These are phyloP conservation scores for Arxiozyma slooffiae DNA, from an alignment of 1,139 yeast species.

Conservation along the genomic window DNA sequence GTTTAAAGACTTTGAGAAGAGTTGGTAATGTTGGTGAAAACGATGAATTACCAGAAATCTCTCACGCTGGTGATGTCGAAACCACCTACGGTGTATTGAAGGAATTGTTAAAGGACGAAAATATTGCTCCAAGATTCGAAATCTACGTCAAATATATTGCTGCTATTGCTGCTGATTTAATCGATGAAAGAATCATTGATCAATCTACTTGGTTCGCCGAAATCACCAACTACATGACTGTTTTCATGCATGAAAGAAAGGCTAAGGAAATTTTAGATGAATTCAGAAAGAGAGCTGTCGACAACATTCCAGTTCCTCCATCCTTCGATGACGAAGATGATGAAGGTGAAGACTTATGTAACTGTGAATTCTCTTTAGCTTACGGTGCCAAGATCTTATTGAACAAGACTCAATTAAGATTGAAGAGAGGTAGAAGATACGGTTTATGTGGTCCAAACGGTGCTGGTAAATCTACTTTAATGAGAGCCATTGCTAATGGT, in stretches of 20 bases:
- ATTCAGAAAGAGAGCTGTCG: constrained; percentile 92
- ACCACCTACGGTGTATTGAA: constrained; percentile 80
- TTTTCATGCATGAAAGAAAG: constrained; percentile 87
- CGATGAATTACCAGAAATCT: constrained; percentile 88
- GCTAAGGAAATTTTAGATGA: constrained; percentile 87
- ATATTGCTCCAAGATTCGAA: constrained; percentile 70
- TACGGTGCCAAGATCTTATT: constrained; percentile 99
- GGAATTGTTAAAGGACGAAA: constrained; percentile 52
- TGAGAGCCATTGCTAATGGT: constrained; percentile 99
- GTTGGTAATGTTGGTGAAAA: constrained; percentile 93
- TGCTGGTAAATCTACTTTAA: constrained; percentile 99
- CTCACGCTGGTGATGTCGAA: constrained; percentile 92
- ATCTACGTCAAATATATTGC: constrained; percentile 75
- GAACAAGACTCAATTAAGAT: constrained; percentile 98
- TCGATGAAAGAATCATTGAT: constrained; percentile 94
- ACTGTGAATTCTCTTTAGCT: constrained; percentile 99
- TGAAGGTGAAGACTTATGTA: constrained; percentile 99
- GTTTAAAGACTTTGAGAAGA: constrained; percentile 93
- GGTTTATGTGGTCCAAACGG: constrained; percentile 99
- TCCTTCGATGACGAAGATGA: constrained; percentile 97
- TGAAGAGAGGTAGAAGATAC: constrained; percentile 98
- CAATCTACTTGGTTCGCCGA: constrained; percentile 84
- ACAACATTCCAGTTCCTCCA: constrained; percentile 96
- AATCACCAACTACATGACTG: constrained; percentile 88
- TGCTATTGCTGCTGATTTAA: constrained; percentile 96